Percentiles rank a stretch among this genome's conserved stretches.
Evolutionary conservation across 164 flowering plant genomes (phyloP).

Genomic region (Brasenia schreberi): DNA sequence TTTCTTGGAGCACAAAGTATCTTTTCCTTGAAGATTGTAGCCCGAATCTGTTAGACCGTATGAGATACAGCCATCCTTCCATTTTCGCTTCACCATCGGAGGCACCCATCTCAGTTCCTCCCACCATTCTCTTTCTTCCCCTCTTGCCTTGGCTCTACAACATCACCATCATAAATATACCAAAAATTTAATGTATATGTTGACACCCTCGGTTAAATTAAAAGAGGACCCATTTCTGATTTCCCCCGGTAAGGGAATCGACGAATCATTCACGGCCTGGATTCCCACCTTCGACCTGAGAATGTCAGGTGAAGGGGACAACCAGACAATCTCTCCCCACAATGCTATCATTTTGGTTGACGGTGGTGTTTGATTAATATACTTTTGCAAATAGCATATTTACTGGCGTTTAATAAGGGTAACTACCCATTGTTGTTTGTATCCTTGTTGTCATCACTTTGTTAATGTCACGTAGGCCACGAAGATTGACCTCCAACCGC

Average conservation of each 20-base stretch:
- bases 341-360: no score
- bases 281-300: background rate
- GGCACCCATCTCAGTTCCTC: slow-evolving; percentile 19
- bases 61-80: slow-evolving; percentile 77
- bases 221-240: background rate
- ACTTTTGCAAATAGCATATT: no score
- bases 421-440: no score
- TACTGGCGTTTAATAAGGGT: no score
- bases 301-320: background rate
- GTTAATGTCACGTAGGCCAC: no score
- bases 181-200: background rate
- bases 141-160: background rate
- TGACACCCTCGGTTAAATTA: background rate
- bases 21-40: slow-evolving; percentile 63
- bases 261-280: background rate
- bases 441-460: no score
- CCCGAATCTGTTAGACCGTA: slow-evolving; percentile 60
- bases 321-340: background rate
- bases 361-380: no score
- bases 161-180: background rate
- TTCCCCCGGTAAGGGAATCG: background rate
- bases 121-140: background rate
- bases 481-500: no score
- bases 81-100: slow-evolving; percentile 33
- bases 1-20: slow-evolving; percentile 59